Evolutionary conservation across 305 asterid genomes (phyloP).

Genomic region (Ajuga reptans): DNA sequence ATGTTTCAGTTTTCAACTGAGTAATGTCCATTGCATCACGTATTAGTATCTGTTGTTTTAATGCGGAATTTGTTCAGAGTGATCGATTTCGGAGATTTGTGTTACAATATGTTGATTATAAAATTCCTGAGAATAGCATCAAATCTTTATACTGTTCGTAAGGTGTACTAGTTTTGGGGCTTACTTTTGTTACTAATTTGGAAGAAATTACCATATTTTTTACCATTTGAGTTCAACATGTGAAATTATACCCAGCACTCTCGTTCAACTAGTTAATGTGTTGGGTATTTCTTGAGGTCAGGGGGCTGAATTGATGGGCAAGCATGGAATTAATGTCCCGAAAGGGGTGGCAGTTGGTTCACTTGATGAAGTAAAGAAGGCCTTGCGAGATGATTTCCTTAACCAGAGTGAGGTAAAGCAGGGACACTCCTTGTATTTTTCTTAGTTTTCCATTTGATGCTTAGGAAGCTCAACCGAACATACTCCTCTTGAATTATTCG

Average conservation of each 20-base stretch:
- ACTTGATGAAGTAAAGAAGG: conserved; percentile 57
- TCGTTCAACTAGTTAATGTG: background rate
- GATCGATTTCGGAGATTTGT: no score
- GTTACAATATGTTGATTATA: background rate
- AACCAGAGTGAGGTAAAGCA: conserved; percentile 62
- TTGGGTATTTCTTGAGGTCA: conserved; percentile 22
- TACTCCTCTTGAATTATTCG: background rate
- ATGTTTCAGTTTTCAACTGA: background rate
- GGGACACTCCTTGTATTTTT: background rate
- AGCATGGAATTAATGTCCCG: conserved; percentile 90
- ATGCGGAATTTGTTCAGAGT: no score
- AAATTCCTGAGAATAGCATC: background rate
- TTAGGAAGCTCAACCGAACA: background rate
- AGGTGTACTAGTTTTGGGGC: background rate
- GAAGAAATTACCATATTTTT: background rate
- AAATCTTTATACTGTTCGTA: background rate
- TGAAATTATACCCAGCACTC: background rate
- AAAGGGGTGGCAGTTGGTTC: conserved; percentile 81
- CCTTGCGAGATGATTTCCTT: conserved; percentile 51
- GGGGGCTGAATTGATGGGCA: conserved; percentile 96
- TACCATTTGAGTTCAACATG: background rate
- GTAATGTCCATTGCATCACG: background rate
- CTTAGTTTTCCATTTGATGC: background rate
- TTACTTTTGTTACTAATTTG: background rate
- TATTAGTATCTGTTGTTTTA: background rate